Evolutionary conservation across 768 basidiomycete species (phyloP).

Genomic region (Leccinum aurantiacum): DNA sequence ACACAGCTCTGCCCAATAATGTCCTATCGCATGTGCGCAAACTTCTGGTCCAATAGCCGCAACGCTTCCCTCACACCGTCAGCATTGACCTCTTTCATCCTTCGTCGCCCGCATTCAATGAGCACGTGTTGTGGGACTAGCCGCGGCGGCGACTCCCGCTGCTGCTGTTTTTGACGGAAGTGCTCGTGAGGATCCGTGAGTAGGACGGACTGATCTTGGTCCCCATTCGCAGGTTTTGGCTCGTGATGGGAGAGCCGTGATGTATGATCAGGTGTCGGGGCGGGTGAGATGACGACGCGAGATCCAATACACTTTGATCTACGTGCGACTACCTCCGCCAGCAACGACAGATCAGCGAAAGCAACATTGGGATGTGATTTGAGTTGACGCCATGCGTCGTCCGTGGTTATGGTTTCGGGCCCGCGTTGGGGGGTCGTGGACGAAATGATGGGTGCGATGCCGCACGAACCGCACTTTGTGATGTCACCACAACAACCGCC

Average conservation of each 20-base stretch:
- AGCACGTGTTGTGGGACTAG: slow-evolving; percentile 63
- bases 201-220: slow-evolving; percentile 42
- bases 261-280: slow-evolving; percentile 46
- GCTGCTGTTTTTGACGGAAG: slow-evolving; percentile 46
- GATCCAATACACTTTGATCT: slow-evolving; percentile 77
- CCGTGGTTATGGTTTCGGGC: slow-evolving; percentile 68
- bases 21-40: slow-evolving; percentile 39
- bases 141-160: slow-evolving; percentile 44
- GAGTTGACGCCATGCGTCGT: slow-evolving; percentile 80
- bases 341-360: slow-evolving; percentile 77
- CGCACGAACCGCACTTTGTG: slow-evolving; percentile 31
- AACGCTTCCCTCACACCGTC: slow-evolving; percentile 77
- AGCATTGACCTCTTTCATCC: slow-evolving; percentile 63
- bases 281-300: slow-evolving; percentile 57
- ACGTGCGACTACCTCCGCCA: slow-evolving; percentile 88
- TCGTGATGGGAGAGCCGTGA: slow-evolving; percentile 12
- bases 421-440: slow-evolving; percentile 21
- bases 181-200: slow-evolving; percentile 56
- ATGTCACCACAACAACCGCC: slow-evolving; percentile 41
- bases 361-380: slow-evolving; percentile 88
- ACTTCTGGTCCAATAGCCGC: slow-evolving; percentile 68
- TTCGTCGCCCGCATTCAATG: slow-evolving; percentile 60
- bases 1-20: background rate
- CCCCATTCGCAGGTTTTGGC: slow-evolving; percentile 19
- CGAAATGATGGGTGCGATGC: slow-evolving; percentile 32